Conservation (phyloP, 2,329 filamentous ascomycete genomes). For the Colletotrichum acutatum region DNA sequence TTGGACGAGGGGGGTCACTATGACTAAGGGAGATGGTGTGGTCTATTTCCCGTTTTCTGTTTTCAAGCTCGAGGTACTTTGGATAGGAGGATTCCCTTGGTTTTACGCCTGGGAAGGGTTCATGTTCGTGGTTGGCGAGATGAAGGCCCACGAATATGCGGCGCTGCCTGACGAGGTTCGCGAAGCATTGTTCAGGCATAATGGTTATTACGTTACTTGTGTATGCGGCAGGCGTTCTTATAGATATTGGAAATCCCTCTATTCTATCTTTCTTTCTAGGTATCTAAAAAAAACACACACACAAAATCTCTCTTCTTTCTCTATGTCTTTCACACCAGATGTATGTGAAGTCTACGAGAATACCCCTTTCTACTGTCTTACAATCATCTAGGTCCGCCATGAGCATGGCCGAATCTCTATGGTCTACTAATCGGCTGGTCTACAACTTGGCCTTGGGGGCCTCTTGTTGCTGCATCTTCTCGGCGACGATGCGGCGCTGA, state of each 20-base stretch:
- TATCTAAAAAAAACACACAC: slow-evolving; percentile 11
- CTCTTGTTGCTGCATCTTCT: slow-evolving; percentile 82
- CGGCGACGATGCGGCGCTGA: slow-evolving; percentile 86
- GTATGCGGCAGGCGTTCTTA: background rate
- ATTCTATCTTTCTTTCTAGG: slow-evolving; percentile 24
- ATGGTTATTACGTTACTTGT: background rate
- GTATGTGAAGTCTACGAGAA: background rate
- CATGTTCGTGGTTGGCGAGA: background rate
- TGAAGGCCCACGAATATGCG: background rate
- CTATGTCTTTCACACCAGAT: background rate
- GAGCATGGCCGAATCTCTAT: background rate
- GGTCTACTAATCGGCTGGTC: slow-evolving; percentile 5
- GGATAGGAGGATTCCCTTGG: background rate
- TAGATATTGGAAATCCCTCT: slow-evolving; percentile 12
- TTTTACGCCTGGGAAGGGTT: too few relatives aligned
- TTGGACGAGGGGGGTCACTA: slow-evolving; percentile 34
- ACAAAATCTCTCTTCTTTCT: slow-evolving; percentile 3
- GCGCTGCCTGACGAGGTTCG: background rate
- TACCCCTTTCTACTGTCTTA: background rate
- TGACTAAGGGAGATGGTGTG: slow-evolving; percentile 1
- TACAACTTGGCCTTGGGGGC: slow-evolving; percentile 65
- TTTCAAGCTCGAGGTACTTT: background rate
- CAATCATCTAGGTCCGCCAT: background rate
- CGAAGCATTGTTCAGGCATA: background rate
- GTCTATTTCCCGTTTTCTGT: too few relatives aligned